Conservation (phyloP, 2,329 filamentous ascomycete genomes). For the Fragosphaeria purpurea region DNA sequence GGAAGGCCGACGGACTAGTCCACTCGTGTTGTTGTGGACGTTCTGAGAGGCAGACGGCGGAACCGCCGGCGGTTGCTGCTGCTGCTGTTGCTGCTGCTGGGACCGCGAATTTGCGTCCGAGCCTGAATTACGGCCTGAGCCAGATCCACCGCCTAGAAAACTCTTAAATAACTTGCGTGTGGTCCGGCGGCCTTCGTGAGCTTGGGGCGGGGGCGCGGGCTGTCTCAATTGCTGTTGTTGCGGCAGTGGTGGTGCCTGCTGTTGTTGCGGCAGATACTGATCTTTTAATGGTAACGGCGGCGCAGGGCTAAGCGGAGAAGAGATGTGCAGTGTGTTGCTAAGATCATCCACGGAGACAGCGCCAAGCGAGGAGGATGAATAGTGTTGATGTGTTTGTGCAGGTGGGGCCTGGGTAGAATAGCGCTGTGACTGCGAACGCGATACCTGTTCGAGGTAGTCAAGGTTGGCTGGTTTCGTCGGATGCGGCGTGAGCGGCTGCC, state of each 20-base stretch:
- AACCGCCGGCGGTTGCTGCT: not conserved
- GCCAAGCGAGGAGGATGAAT: slow-evolving; percentile 21
- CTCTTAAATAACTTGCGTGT: slow-evolving; percentile 45
- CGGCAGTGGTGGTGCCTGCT: slow-evolving; percentile 17
- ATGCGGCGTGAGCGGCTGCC: slow-evolving; percentile 19
- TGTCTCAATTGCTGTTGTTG: slow-evolving; percentile 15
- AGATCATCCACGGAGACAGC: slow-evolving; percentile 33
- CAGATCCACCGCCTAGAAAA: slow-evolving; percentile 36
- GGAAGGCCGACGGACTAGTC: slow-evolving; percentile 44
- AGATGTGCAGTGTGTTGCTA: slow-evolving; percentile 17
- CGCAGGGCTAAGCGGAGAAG: slow-evolving; percentile 18
- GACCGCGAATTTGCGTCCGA: slow-evolving; percentile 16
- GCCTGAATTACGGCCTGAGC: slow-evolving; percentile 17
- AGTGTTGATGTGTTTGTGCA: slow-evolving; percentile 22
- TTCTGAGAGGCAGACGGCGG: slow-evolving; percentile 15
- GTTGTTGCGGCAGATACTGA: slow-evolving; percentile 10
- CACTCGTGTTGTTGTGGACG: slow-evolving; percentile 38
- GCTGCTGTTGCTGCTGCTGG: slow-evolving; percentile 14
- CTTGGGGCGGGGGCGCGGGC: slow-evolving; percentile 18
- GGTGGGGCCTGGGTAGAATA: slow-evolving; percentile 25
- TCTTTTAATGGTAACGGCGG: slow-evolving; percentile 9
- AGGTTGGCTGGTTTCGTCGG: slow-evolving; percentile 13
- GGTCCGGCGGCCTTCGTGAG: slow-evolving; percentile 35
- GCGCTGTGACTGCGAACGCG: slow-evolving; percentile 43
- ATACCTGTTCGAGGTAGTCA: slow-evolving; percentile 38